A percentile compares a stretch with the other conserved stretches of the same genome.
phyloP scores from a whole-genome alignment of 2,329 filamentous ascomycete species.

The Colletotrichum scovillei region DNA sequence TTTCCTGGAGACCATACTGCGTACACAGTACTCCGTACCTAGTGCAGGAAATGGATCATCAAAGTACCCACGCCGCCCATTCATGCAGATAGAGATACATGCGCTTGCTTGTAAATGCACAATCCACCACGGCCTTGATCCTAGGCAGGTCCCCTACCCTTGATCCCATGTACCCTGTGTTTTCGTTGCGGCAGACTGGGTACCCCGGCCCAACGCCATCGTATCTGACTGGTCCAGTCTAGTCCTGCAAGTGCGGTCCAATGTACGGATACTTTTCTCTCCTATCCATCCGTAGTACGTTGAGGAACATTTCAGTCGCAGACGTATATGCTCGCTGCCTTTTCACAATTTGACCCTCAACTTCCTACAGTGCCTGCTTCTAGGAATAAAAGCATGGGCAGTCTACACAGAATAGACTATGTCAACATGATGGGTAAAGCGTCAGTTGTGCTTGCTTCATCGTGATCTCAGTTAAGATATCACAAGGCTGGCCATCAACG shows the following conservation, averaged over 20 bases:
- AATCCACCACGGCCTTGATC: not conserved
- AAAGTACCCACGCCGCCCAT: not conserved
- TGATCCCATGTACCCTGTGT: slow-evolving; percentile 23
- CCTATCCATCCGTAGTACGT: no score
- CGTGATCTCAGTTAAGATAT: not conserved
- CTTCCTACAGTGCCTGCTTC: no score
- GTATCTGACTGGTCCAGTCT: slow-evolving; percentile 26
- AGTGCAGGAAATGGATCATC: no score
- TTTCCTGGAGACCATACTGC: not conserved
- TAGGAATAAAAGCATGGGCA: no score
- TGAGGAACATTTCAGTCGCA: not conserved
- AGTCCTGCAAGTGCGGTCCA: slow-evolving; percentile 9
- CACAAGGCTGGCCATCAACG: not conserved
- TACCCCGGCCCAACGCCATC: not conserved
- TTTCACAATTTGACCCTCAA: not conserved
- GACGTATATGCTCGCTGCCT: not conserved
- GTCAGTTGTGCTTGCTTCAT: not conserved
- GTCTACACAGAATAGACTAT: no score
- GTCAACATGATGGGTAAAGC: not conserved
- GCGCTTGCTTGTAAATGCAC: not conserved
- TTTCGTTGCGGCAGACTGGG: slow-evolving; percentile 5
- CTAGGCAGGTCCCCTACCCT: slow-evolving; percentile 7
- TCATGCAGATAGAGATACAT: not conserved
- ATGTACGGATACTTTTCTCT: no score
- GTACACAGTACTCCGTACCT: no score